These are phyloP conservation scores for Pseudogymnoascus sp. DNA, from an alignment of 2,329 filamentous ascomycete genomes.

Conservation along the genomic window DNA sequence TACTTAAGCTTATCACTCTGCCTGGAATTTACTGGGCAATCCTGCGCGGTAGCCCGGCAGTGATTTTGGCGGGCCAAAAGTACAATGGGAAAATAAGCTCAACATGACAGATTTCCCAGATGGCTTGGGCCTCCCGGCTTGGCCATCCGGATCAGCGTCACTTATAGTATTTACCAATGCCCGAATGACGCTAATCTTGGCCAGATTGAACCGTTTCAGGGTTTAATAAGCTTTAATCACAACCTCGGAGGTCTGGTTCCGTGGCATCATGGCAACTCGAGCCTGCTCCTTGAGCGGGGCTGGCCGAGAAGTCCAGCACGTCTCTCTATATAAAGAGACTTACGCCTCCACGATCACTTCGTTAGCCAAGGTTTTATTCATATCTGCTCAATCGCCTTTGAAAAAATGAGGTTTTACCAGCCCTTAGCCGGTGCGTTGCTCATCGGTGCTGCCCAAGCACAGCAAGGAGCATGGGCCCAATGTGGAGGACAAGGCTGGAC, in stretches of 20 bases:
- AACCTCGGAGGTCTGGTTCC: background rate
- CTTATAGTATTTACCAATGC: background rate
- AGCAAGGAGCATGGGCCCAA: slow-evolving; percentile 15
- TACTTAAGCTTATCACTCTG: background rate
- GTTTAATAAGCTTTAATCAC: slow-evolving; percentile 1
- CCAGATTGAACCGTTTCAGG: background rate
- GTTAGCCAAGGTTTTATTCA: background rate
- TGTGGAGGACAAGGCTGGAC: slow-evolving; percentile 19
- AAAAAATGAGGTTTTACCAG: background rate
- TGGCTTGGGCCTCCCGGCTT: background rate
- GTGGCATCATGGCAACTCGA: background rate
- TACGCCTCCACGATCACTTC: background rate
- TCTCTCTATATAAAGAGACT: background rate
- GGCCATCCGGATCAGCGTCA: background rate
- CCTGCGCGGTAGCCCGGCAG: background rate
- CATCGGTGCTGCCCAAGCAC: background rate
- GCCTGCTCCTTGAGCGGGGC: background rate
- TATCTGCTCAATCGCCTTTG: background rate
- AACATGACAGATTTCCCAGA: background rate
- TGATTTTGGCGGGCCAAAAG: background rate
- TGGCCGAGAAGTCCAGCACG: background rate
- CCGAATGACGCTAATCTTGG: background rate
- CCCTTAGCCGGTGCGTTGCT: background rate
- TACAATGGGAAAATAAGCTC: background rate
- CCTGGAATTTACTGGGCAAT: background rate